Percentiles rank a stretch among this genome's conserved stretches.
Evolutionary conservation across 352 stramenopile genomes (phyloP).

Genomic region (Phytophthora nicotianae): DNA sequence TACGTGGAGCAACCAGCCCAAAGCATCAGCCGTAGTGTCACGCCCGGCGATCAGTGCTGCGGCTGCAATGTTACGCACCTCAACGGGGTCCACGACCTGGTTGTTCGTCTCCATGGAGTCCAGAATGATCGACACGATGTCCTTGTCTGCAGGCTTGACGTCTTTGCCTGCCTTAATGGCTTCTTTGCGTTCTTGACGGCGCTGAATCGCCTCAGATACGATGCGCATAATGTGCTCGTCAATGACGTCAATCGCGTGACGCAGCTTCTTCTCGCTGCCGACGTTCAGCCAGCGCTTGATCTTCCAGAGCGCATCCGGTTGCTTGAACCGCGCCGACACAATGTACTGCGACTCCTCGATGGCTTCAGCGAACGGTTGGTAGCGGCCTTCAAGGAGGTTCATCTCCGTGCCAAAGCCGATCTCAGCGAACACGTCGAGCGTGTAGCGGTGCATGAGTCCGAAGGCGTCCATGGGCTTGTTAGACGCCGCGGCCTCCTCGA

Average conservation of each 20-base stretch:
- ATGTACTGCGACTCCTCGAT: slow-evolving; percentile 43
- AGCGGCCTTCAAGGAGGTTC: slow-evolving; percentile 35
- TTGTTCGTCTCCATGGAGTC: slow-evolving; percentile 27
- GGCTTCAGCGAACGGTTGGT: slow-evolving; percentile 37
- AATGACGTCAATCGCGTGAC: slow-evolving; percentile 32
- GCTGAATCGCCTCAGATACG: slow-evolving; percentile 34
- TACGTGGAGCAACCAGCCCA: slow-evolving; percentile 75
- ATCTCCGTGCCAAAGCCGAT: slow-evolving; percentile 46
- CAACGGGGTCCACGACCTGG: slow-evolving; percentile 37
- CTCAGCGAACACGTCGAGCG: slow-evolving; percentile 48
- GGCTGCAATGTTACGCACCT: slow-evolving; percentile 71
- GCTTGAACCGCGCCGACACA: slow-evolving; percentile 43
- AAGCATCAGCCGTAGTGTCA: slow-evolving; percentile 69
- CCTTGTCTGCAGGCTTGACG: slow-evolving; percentile 9
- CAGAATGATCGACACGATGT: slow-evolving; percentile 45
- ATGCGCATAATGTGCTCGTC: slow-evolving; percentile 38
- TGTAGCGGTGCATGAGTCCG: slow-evolving; percentile 41
- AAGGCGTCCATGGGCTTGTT: slow-evolving; percentile 35
- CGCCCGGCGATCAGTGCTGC: slow-evolving; percentile 67
- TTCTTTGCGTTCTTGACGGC: slow-evolving; percentile 22
- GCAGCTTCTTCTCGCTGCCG: slow-evolving; percentile 33
- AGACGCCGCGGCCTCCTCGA: slow-evolving; percentile 26
- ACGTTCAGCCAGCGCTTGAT: slow-evolving; percentile 37
- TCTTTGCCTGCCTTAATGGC: slow-evolving; percentile 6
- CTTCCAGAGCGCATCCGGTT: slow-evolving; percentile 55